Conservation (phyloP, 768 basidiomycete species). For the Kwoniella bestiolae region DNA sequence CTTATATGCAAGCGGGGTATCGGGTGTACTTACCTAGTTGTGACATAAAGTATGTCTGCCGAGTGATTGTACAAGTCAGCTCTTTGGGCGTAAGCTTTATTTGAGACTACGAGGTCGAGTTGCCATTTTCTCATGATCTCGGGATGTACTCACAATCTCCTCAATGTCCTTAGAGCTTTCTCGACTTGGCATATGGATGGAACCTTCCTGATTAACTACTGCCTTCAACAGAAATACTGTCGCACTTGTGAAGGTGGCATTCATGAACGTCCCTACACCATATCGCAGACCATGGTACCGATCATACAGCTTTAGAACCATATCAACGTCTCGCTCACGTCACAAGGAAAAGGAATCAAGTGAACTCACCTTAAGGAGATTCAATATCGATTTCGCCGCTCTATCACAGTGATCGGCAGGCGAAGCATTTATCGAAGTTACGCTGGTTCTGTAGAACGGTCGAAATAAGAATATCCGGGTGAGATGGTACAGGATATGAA, state of each 20-base stretch:
- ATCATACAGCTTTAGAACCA: background rate
- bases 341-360: background rate
- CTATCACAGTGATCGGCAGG: background rate
- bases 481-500: background rate
- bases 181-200: background rate
- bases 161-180: background rate
- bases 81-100: too few relatives aligned
- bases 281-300: background rate
- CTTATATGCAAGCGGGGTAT: too few relatives aligned
- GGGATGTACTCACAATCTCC: background rate
- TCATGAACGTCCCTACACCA: background rate
- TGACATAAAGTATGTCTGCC: slow-evolving; percentile 7
- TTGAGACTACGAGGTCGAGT: too few relatives aligned
- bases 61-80: too few relatives aligned
- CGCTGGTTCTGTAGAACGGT: background rate
- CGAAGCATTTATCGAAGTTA: background rate
- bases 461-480: slow-evolving; percentile 1
- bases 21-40: background rate
- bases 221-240: background rate
- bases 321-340: background rate
- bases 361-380: background rate
- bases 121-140: background rate
- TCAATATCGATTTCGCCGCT: slow-evolving; percentile 1
- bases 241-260: slow-evolving; percentile 2
- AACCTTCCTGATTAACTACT: background rate